phyloP scores from a whole-genome alignment of 108 stramenopile species.

The Mediolabrus comicus region DNA sequence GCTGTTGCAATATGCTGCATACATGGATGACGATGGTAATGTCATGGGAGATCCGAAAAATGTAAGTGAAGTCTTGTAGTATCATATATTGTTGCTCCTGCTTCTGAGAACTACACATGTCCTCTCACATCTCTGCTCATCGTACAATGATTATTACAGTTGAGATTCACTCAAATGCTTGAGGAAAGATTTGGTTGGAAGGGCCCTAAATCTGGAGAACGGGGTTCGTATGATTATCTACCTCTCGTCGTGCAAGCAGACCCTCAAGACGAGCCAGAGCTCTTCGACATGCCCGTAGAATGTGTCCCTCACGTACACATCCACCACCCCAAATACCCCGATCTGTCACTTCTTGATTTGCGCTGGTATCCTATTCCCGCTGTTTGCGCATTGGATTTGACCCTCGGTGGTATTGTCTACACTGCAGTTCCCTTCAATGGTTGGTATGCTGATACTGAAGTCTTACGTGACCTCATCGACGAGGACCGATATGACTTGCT shows the following conservation, averaged over 20 bases:
- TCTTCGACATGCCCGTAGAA: slow-evolving; percentile 19
- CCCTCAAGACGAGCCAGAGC: background rate
- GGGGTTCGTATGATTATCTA: slow-evolving; percentile 7
- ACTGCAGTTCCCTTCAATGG: slow-evolving; percentile 42
- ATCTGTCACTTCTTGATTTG: slow-evolving; percentile 2
- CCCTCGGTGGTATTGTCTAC: slow-evolving; percentile 35
- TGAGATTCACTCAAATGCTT: slow-evolving; percentile 21
- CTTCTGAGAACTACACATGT: background rate
- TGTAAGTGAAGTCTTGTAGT: background rate
- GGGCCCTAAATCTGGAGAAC: slow-evolving; percentile 3
- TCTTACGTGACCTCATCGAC: slow-evolving; percentile 36
- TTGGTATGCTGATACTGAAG: slow-evolving; percentile 37
- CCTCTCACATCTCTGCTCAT: background rate
- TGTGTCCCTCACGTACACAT: slow-evolving; percentile 18
- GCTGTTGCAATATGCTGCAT: slow-evolving; percentile 36
- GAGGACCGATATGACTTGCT: slow-evolving; percentile 17
- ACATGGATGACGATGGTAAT: slow-evolving; percentile 9
- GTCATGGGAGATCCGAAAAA: slow-evolving; percentile 31
- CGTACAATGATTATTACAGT: background rate
- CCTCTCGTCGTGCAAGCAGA: slow-evolving; percentile 3
- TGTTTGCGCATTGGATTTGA: slow-evolving; percentile 26
- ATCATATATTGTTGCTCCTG: background rate
- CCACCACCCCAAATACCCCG: slow-evolving; percentile 9
- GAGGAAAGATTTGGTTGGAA: slow-evolving; percentile 15
- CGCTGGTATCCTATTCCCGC: slow-evolving; percentile 17